Percentiles rank a stretch among this genome's conserved stretches.
phyloP scores from a whole-genome alignment of 2,329 filamentous ascomycete species.

The Cercospora sesami region DNA sequence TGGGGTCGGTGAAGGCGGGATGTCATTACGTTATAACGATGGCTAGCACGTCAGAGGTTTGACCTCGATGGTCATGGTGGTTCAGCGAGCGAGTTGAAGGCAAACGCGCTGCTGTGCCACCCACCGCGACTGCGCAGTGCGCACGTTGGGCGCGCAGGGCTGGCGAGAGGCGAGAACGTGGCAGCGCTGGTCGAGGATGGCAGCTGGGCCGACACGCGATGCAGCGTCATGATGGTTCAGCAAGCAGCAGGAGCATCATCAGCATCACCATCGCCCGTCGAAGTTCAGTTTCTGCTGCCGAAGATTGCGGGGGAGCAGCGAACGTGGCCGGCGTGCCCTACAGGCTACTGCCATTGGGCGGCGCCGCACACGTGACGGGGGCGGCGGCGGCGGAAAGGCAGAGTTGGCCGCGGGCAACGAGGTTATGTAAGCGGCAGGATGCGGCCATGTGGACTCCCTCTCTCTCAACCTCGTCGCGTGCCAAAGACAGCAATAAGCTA shows the following conservation, averaged over 20 bases:
- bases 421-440: neutral
- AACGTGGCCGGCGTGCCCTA: neutral
- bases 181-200: neutral
- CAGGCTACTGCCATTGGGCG: neutral
- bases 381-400: neutral
- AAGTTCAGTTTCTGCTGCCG: neutral
- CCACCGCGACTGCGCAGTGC: neutral
- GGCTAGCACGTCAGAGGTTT: slow-evolving; percentile 1
- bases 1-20: slow-evolving; percentile 5
- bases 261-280: neutral
- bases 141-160: neutral
- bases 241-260: neutral
- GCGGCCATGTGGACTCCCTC: neutral
- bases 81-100: neutral
- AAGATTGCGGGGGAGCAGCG: neutral
- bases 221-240: neutral
- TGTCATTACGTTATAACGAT: slow-evolving; percentile 8
- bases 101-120: slow-evolving; percentile 7
- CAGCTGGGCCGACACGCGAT: neutral
- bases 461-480: neutral
- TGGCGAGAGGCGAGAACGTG: neutral
- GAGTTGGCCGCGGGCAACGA: slow-evolving; percentile 4
- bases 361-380: neutral
- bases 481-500: neutral
- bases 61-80: neutral